A percentile compares a stretch with the other conserved stretches of the same genome.
phyloP scores from a whole-genome alignment of 768 basidiomycete species.

The Trametes sanguinea region DNA sequence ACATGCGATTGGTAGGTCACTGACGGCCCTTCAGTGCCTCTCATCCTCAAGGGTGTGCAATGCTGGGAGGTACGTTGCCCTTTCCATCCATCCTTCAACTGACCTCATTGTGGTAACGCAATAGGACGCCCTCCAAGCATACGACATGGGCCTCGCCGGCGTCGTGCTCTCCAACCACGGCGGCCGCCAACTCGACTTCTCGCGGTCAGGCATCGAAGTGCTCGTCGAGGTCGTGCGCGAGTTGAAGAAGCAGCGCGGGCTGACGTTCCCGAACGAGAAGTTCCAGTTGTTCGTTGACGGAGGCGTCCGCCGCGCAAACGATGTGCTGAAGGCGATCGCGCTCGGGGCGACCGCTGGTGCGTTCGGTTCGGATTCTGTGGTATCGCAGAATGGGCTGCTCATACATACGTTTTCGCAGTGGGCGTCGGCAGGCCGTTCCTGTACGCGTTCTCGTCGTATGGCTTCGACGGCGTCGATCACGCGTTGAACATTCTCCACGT shows the following conservation, averaged over 20 bases:
- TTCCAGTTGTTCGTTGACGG: conserved; percentile 93
- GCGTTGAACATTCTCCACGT: conserved; percentile 80
- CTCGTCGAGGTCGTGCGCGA: conserved; percentile 66
- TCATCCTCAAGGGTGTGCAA: conserved; percentile 67
- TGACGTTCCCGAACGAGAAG: conserved; percentile 73
- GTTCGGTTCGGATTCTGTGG: conserved; percentile 9
- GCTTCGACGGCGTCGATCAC: conserved; percentile 81
- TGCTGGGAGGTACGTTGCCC: conserved; percentile 48
- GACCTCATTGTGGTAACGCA: background rate
- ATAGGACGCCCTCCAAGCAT: conserved; percentile 53
- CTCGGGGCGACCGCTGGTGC: conserved; percentile 85
- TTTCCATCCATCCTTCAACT: background rate
- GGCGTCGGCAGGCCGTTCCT: conserved; percentile 86
- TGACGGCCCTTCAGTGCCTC: conserved; percentile 43
- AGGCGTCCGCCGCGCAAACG: conserved; percentile 90
- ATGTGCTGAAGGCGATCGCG: conserved; percentile 86
- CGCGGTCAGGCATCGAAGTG: conserved; percentile 47
- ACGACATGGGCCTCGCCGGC: conserved; percentile 46
- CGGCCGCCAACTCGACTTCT: conserved; percentile 56
- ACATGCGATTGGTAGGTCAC: background rate
- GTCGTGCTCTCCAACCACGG: conserved; percentile 64
- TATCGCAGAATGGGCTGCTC: background rate
- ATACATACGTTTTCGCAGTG: conserved; percentile 40
- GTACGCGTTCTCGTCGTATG: conserved; percentile 89
- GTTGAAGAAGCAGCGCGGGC: conserved; percentile 62